Percentiles rank a stretch among this genome's conserved stretches.
Conservation (phyloP, 2,329 filamentous ascomycete species). For the Colletotrichum horii region DNA sequence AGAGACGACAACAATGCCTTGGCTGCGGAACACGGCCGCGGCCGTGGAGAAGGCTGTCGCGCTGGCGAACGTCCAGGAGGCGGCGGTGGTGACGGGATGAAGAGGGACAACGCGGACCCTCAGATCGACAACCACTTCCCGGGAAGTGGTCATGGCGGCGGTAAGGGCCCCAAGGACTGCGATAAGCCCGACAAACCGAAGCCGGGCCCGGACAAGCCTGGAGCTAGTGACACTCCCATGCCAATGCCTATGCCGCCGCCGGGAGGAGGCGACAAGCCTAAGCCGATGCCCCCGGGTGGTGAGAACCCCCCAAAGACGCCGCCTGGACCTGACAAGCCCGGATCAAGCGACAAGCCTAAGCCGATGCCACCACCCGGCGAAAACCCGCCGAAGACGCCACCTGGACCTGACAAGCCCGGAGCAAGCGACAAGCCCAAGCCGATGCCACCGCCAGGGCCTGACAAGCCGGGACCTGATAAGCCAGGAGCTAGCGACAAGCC, state of each 20-base stretch:
- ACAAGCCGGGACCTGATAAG: neutral
- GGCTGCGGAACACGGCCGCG: neutral
- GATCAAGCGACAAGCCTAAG: neutral
- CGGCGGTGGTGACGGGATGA: neutral
- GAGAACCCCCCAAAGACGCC: neutral
- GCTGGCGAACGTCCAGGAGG: neutral
- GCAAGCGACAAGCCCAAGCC: neutral
- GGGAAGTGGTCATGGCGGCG: neutral
- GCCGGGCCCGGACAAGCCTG: neutral
- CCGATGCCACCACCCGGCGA: neutral
- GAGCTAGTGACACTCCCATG: neutral
- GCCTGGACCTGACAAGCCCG: neutral
- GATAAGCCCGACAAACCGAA: neutral
- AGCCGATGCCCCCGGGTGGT: neutral
- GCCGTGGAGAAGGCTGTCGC: neutral
- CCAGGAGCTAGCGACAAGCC: neutral
- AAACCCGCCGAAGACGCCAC: neutral
- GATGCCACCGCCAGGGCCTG: neutral
- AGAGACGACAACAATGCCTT: neutral
- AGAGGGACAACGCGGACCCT: neutral
- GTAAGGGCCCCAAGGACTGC: neutral
- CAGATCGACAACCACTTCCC: neutral
- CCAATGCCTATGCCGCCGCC: neutral
- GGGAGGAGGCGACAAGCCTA: neutral
- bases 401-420: neutral